These are phyloP conservation scores for Cardamine occulta DNA, from an alignment of 345 rosid species.

Conservation along the genomic window DNA sequence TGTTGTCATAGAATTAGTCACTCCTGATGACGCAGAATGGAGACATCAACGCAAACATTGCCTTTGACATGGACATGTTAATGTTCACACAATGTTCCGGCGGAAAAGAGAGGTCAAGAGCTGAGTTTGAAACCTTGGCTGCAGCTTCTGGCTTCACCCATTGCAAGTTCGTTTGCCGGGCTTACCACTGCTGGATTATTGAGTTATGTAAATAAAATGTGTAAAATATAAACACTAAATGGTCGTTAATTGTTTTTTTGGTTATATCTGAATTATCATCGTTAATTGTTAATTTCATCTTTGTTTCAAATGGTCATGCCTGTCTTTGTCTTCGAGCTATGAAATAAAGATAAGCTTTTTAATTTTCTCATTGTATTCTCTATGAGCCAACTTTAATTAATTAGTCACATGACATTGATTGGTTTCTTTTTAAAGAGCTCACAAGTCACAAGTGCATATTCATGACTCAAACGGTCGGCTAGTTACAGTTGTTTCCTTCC, in stretches of 20 bases:
- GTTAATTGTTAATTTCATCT: not conserved
- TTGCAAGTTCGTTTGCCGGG: constrained; percentile 32
- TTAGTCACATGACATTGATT: constrained; percentile 16
- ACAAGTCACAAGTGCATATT: constrained; percentile 24
- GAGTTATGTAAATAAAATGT: constrained; percentile 33
- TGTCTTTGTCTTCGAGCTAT: constrained; percentile 18
- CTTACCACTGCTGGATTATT: constrained; percentile 40
- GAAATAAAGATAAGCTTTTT: not conserved
- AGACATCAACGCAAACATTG: constrained; percentile 46
- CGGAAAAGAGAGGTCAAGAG: constrained; percentile 53
- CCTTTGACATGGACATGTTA: constrained; percentile 48
- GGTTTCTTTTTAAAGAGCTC: not conserved
- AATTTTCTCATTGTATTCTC: not conserved
- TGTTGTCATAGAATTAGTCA: constrained; percentile 49
- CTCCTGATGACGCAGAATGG: constrained; percentile 39
- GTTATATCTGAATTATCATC: not conserved
- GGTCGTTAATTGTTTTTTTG: not conserved
- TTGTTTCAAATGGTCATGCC: not conserved
- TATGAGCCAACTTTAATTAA: not conserved
- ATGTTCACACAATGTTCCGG: constrained; percentile 54
- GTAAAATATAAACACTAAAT: not conserved
- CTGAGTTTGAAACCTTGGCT: constrained; percentile 54
- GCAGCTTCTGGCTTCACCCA: constrained; percentile 47
- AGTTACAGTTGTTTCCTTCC: constrained; percentile 11
- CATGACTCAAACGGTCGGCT: constrained; percentile 38